Conservation (phyloP, 2,329 filamentous ascomycete genomes). For the Orbilia javanica region DNA sequence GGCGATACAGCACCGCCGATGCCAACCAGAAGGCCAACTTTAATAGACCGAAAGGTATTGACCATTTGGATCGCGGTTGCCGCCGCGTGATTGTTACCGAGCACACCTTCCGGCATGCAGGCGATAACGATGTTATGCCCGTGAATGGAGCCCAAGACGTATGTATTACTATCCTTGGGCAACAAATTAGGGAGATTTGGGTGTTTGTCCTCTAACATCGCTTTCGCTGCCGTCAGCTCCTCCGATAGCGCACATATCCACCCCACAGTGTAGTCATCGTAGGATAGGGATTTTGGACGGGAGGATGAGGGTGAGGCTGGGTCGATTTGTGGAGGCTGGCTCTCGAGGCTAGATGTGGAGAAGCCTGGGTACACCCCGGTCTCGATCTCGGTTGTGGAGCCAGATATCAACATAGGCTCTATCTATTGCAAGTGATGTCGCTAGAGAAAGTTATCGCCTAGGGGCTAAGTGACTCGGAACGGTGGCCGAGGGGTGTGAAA, state of each 20-base stretch:
- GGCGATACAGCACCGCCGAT: background rate
- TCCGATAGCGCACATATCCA: background rate
- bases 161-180: background rate
- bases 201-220: background rate
- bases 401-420: too few species aligned
- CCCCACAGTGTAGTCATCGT: constrained; percentile 3
- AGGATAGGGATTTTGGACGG: background rate
- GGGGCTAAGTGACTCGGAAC: too few species aligned
- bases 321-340: background rate
- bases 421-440: too few species aligned
- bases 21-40: background rate
- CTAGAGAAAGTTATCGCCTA: too few species aligned
- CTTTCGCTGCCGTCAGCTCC: background rate
- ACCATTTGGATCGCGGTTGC: background rate
- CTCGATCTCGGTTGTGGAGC: too few species aligned
- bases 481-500: too few species aligned
- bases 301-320: background rate
- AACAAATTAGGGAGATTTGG: background rate
- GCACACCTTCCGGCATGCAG: background rate
- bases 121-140: background rate
- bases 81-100: background rate
- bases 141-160: background rate
- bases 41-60: background rate
- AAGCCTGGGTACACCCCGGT: too few species aligned
- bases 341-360: too few species aligned